These are phyloP conservation scores for Geranium rotundifolium DNA, from an alignment of 345 rosid species.

Conservation along the genomic window DNA sequence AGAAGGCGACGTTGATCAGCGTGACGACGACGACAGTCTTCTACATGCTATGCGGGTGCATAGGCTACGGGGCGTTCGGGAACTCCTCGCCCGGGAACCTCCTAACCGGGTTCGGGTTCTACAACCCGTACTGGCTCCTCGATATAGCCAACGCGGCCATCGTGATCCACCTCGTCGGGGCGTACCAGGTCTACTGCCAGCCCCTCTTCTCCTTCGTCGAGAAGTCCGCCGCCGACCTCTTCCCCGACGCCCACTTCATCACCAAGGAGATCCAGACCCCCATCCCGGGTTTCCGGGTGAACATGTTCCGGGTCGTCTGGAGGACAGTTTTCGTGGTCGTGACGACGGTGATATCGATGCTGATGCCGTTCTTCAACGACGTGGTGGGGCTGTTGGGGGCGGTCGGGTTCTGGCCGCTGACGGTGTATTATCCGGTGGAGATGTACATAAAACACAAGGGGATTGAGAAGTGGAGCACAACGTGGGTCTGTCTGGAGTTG, in stretches of 20 bases:
- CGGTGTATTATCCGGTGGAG: slow-evolving; percentile 71
- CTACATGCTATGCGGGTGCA: slow-evolving; percentile 52
- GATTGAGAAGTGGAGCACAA: slow-evolving; percentile 54
- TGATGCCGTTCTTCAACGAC: slow-evolving; percentile 66
- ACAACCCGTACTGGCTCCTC: slow-evolving; percentile 63
- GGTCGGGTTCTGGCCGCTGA: slow-evolving; percentile 67
- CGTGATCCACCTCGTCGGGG: slow-evolving; percentile 59
- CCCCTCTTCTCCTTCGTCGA: slow-evolving; percentile 65
- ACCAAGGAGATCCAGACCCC: slow-evolving; percentile 36
- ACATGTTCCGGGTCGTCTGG: slow-evolving; percentile 50
- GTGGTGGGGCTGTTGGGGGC: slow-evolving; percentile 68
- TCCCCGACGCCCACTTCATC: slow-evolving; percentile 32
- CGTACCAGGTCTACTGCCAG: slow-evolving; percentile 68
- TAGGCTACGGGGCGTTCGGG: slow-evolving; percentile 70
- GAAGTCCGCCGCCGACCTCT: slow-evolving; percentile 22
- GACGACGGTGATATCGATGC: slow-evolving; percentile 58
- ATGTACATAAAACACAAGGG: slow-evolving; percentile 53
- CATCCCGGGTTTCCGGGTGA: slow-evolving; percentile 28
- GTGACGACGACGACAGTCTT: slow-evolving; percentile 26
- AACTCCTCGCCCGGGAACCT: slow-evolving; percentile 66
- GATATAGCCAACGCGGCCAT: slow-evolving; percentile 62
- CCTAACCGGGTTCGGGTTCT: slow-evolving; percentile 67
- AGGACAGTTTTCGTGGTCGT: slow-evolving; percentile 41
- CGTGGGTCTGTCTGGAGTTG: slow-evolving; percentile 48
- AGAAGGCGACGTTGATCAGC: slow-evolving; percentile 31